Evolutionary conservation across 1,284 basidiomycete species (phyloP).

Genomic region (Apiotrichum akiyoshidainum): DNA sequence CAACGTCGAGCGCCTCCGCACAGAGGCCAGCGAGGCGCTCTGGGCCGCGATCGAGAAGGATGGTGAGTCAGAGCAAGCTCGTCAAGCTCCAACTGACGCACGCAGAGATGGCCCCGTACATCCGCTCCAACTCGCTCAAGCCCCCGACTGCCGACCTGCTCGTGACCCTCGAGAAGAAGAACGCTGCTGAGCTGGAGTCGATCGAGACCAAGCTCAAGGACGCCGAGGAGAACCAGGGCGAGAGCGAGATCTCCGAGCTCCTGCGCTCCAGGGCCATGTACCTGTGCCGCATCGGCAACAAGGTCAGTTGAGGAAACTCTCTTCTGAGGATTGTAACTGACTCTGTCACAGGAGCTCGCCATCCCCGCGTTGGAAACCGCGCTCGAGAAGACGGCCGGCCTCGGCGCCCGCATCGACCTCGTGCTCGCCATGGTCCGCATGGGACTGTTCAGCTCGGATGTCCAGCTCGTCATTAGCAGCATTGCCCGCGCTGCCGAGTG

Average conservation of each 20-base stretch:
- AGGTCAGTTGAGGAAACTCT: constrained; percentile 55
- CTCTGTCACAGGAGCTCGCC: constrained; percentile 60
- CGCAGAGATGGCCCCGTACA: constrained; percentile 80
- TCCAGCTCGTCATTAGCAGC: constrained; percentile 67
- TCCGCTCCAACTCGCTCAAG: constrained; percentile 37
- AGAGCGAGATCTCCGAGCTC: constrained; percentile 87
- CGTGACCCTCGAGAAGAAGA: constrained; percentile 67
- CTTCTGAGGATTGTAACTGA: background rate
- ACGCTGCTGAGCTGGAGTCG: constrained; percentile 69
- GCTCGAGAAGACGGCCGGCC: constrained; percentile 84
- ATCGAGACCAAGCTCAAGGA: constrained; percentile 77
- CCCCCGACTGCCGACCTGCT: constrained; percentile 61
- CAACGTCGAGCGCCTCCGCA: constrained; percentile 63
- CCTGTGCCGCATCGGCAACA: constrained; percentile 86
- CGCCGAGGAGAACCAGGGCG: constrained; percentile 86
- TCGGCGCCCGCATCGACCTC: constrained; percentile 91
- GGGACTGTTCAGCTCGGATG: constrained; percentile 86
- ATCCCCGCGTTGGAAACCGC: constrained; percentile 79
- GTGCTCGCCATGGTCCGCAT: constrained; percentile 83
- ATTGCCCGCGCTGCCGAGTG: constrained; percentile 80
- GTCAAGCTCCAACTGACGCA: constrained; percentile 15
- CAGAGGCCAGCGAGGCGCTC: constrained; percentile 63
- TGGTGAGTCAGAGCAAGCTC: too few species aligned
- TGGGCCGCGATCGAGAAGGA: constrained; percentile 79
- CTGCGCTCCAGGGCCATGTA: constrained; percentile 82